These are phyloP conservation scores for Chaetomiaceae sp. DNA, from an alignment of 2,329 filamentous ascomycete genomes.

Conservation along the genomic window DNA sequence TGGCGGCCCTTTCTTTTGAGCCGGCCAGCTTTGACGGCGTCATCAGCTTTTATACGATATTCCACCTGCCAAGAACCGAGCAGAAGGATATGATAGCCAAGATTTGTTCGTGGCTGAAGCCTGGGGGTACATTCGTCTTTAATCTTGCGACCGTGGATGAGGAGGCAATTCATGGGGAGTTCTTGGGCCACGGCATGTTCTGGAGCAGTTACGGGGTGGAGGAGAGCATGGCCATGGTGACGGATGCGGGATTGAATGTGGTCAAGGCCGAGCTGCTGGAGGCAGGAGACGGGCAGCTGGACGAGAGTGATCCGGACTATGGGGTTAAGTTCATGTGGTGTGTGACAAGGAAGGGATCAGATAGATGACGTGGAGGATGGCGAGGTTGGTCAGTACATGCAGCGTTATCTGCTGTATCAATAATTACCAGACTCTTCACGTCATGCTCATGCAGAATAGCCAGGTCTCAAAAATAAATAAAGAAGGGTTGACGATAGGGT, in stretches of 20 bases:
- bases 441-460: too few species aligned
- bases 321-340: slow-evolving; percentile 3
- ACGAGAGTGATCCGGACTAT: slow-evolving; percentile 3
- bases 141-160: slow-evolving; percentile 3
- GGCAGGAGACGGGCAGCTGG: too few species aligned
- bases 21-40: slow-evolving; percentile 2
- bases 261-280: neutral
- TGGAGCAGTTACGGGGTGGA: slow-evolving; percentile 1
- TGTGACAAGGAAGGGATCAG: too few species aligned
- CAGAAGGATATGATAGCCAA: neutral
- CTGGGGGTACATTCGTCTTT: neutral
- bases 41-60: neutral
- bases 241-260: neutral
- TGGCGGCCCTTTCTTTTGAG: neutral
- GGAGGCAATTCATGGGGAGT: slow-evolving; percentile 1
- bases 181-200: slow-evolving; percentile 1
- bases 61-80: neutral
- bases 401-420: too few species aligned
- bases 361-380: too few species aligned
- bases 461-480: too few species aligned
- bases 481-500: too few species aligned
- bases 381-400: too few species aligned
- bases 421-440: too few species aligned
- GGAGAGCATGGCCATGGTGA: neutral
- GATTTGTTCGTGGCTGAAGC: neutral